Percentiles rank a stretch among this genome's conserved stretches.
Conservation (phyloP, 345 rosid species). For the Eucalyptus tenuipes region DNA sequence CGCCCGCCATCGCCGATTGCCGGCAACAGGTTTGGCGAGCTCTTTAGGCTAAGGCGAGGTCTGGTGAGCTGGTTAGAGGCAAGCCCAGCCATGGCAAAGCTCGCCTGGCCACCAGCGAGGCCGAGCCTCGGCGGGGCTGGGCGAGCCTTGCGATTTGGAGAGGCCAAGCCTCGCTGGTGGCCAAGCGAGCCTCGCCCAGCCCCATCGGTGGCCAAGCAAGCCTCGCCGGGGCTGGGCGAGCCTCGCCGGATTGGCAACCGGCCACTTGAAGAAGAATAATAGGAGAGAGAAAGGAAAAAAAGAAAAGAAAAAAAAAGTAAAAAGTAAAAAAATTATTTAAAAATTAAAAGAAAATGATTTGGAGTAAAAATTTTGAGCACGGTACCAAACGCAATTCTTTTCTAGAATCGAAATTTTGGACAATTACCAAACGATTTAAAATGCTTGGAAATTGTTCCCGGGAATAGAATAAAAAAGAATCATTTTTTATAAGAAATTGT, state of each 20-base stretch:
- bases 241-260: accelerated
- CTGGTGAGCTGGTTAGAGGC: accelerated
- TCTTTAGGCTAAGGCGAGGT: no score
- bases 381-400: no score
- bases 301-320: no score
- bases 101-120: accelerated
- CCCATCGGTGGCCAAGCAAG: accelerated
- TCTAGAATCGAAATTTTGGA: accelerated
- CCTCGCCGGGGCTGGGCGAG: no score
- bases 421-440: no score
- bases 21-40: accelerated
- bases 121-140: no score
- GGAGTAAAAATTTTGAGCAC: no score
- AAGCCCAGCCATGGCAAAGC: accelerated
- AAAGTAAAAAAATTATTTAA: no score
- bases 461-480: no score
- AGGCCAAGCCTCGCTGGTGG: no score
- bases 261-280: no score
- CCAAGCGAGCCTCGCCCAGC: accelerated
- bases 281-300: not conserved
- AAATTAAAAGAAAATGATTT: no score
- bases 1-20: accelerated
- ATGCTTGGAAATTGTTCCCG: accelerated
- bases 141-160: accelerated
- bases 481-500: accelerated